Base-by-base conservation (phyloP, 2,329 filamentous ascomycete species). In the Sporothrix mexicana region DNA sequence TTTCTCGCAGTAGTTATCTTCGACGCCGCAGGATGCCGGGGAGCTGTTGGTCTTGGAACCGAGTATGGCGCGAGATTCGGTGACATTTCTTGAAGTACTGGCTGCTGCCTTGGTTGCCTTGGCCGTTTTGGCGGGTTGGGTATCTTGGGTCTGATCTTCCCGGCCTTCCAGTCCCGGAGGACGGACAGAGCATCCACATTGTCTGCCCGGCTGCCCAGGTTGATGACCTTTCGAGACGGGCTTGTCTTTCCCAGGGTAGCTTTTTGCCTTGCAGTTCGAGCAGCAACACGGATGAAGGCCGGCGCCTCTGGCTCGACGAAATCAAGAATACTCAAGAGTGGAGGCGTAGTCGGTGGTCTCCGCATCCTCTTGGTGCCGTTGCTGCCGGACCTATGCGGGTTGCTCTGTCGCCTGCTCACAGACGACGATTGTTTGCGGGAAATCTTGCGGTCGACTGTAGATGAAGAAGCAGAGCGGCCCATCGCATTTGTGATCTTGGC, bases 251-350 rank as follows among this genome's bases (percentile, higher is more conserved):
- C 89, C 74, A 85, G 81, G 13, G 84, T 83, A 36, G 75, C 77
- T 47, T 83, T 84, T 69, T 79, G 82, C 71, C 81, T 85, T 3
- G 85, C 88, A 70, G 87, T 84, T 17, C 90, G 87, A 59, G 88
- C 88, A 69, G 90, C 90, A 77, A 92, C 84, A 73, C 84, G 88
- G 47, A 92, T 80, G 74, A 91, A 91, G 1, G 78, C 80, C 1
- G 90, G 90, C 0, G 88, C 87, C 73, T 83, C 77, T 1, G 82
- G 78, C 74, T 86, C 85, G 61, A 87, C 82, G 25, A 90, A 85
- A 78, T 91, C 89, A n/a, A 91, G 78, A 72, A 91, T 90, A 75
- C 89, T 86, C 23, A 91, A 82, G 23, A 79, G 80, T 3, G 87
- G 87, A n/a, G 85, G 80, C 1, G 72, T 69, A 20, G 45, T 13